Base-by-base conservation (phyloP, 2,329 filamentous ascomycete genomes). In the Paecilomyces sp. region DNA sequence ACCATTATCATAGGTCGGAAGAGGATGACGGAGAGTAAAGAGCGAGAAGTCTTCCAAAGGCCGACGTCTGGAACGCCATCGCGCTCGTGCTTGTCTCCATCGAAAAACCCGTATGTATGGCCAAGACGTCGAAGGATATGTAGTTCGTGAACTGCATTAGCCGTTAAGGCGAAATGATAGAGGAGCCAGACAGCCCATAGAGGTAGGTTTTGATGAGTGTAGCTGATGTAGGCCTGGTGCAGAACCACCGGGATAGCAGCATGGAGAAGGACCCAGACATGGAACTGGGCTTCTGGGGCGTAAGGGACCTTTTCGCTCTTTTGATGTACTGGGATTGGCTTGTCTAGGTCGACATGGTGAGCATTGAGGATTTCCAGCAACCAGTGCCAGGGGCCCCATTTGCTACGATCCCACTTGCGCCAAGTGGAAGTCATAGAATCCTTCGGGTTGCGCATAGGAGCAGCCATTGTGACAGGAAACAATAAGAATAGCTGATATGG, bases 281-380 rank as follows among this genome's bases (percentile, higher is more conserved):
- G 70, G 11, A 65, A 59, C 30, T 68, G 66, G 60, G 60, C 67
- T 11, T 75, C 65, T 0, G 71, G 62, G 3, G 76, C 57, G 57
- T 73, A 66, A 1, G 74, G 75, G 11, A 78, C 65, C n/a, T 70
- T 70, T 30, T 78, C 75, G 0, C 64, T 67, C 60, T 79, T 79
- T 3, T 62, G 31, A 61, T 75, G 72, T 1, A 74, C 64, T 1
- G 75, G 75, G 0, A 73, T 63, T 1, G 64, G 55, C 30, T 66
- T 63, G 52, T 72, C 62, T 15, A 70, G 63, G 9, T 61, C 57
- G 1, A 63, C 53, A 0, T 65, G 67, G 28, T 73, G 64, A 1
- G 65, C 58, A 30, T 62, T 61, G 2, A 73, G 54, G 0, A 65
- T 31, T 30, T 74, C 68, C 24, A 71, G 64, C 12, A 71, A 53